These are phyloP conservation scores for Synchytrium microbalum DNA, from an alignment of 371 early-diverging fungal species.

Conservation along the genomic window DNA sequence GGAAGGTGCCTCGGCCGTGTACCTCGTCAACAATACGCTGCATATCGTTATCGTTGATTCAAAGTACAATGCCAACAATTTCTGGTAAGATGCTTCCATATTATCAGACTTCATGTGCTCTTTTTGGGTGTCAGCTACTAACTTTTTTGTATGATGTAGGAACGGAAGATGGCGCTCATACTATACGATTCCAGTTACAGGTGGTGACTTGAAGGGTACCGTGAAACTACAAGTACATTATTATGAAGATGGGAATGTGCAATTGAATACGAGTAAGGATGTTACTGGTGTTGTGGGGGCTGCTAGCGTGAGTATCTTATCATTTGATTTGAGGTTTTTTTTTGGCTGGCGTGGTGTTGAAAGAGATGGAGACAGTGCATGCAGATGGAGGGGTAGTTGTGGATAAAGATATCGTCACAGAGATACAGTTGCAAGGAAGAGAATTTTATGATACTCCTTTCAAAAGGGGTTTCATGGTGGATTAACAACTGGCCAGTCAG, in stretches of 20 bases:
- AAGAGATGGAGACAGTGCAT: constrained; percentile 11
- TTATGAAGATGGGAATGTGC: constrained; percentile 98
- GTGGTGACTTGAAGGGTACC: constrained; percentile 54
- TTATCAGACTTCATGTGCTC: background rate
- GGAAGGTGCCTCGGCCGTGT: constrained; percentile 63
- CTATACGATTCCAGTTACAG: constrained; percentile 53
- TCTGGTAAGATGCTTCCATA: constrained; percentile 69
- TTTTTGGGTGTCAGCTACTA: background rate
- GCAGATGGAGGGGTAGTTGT: too few relatives aligned
- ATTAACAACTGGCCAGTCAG: too few relatives aligned
- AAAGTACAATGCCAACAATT: constrained; percentile 86
- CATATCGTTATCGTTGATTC: constrained; percentile 71
- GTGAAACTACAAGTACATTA: constrained; percentile 84
- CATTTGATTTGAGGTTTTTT: too few relatives aligned
- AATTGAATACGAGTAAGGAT: constrained; percentile 70
- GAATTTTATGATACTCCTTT: too few relatives aligned
- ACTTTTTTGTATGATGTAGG: constrained; percentile 31
- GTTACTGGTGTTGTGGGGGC: constrained; percentile 15
- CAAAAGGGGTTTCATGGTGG: too few relatives aligned
- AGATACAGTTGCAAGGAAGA: too few relatives aligned
- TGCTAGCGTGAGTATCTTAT: constrained; percentile 3
- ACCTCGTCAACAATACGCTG: constrained; percentile 38
- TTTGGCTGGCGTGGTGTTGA: background rate
- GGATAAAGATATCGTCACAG: too few relatives aligned
- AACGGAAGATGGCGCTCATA: constrained; percentile 86